Conservation (phyloP, 1,284 basidiomycete species). For the Sphaerobolus stellatus region DNA sequence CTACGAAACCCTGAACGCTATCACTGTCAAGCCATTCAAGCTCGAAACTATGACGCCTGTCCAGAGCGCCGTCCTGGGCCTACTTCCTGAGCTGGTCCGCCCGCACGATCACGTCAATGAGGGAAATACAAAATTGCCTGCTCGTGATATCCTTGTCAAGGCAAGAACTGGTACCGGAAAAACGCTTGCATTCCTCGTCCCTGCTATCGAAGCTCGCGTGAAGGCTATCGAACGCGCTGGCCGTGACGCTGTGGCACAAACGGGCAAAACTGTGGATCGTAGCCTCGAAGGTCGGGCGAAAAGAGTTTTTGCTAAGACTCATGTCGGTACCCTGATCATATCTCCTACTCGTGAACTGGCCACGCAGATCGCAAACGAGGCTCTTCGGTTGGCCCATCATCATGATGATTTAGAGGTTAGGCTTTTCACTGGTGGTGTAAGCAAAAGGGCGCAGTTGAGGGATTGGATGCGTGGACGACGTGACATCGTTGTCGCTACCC, state of each 20-base stretch:
- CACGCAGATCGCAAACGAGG: conserved; percentile 90
- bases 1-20: conserved; percentile 56
- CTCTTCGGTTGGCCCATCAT: conserved; percentile 65
- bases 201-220: conserved; percentile 78
- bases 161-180: conserved; percentile 96
- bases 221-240: conserved; percentile 46
- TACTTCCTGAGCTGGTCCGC: conserved; percentile 57
- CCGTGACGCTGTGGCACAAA: conserved; percentile 39
- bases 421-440: conserved; percentile 80
- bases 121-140: conserved; percentile 25
- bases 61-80: conserved; percentile 76
- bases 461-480: conserved; percentile 64
- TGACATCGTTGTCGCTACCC: conserved; percentile 92
- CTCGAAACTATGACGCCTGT: conserved; percentile 81
- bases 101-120: conserved; percentile 41
- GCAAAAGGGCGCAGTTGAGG: conserved; percentile 64
- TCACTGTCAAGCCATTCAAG: conserved; percentile 69
- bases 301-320: conserved; percentile 40
- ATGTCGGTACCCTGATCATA: conserved; percentile 81
- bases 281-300: conserved; percentile 32
- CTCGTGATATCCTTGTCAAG: conserved; percentile 73
- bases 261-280: conserved; percentile 38
- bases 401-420: conserved; percentile 70
- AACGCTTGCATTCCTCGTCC: conserved; percentile 88
- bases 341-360: conserved; percentile 95